Conservation (phyloP, 352 stramenopile genomes). For the Phytophthora syringae region DNA sequence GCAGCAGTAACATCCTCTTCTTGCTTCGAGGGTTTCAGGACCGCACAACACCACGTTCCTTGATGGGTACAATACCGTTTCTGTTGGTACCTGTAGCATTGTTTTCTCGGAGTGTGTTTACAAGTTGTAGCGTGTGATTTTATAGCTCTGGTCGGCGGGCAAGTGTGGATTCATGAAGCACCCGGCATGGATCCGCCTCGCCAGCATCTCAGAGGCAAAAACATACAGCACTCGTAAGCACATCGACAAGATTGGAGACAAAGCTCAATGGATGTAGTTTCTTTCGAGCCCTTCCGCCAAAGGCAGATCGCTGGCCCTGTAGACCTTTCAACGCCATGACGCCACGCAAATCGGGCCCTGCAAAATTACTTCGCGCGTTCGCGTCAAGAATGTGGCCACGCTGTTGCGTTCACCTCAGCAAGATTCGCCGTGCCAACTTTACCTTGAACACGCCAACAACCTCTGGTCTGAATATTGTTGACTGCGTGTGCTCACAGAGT, state of each 20-base stretch:
- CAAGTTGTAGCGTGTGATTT: background rate
- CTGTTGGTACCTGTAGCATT: no score
- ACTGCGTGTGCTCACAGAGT: background rate
- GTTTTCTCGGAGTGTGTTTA: no score
- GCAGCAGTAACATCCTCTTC: background rate
- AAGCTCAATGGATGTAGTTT: constrained; percentile 12
- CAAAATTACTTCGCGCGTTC: constrained; percentile 18
- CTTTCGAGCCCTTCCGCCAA: background rate
- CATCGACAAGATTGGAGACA: constrained; percentile 2
- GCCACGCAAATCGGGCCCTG: constrained; percentile 14
- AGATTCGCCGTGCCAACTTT: constrained; percentile 10
- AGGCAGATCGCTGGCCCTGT: background rate
- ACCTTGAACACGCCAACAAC: constrained; percentile 2
- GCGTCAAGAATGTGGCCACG: background rate
- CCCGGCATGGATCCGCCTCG: background rate
- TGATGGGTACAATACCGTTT: constrained; percentile 20
- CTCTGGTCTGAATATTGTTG: background rate
- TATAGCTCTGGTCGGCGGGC: constrained; percentile 20
- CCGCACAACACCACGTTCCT: constrained; percentile 14
- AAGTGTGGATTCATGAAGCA: constrained; percentile 9
- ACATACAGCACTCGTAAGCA: constrained; percentile 1
- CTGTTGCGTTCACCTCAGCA: constrained; percentile 25
- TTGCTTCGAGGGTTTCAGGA: background rate
- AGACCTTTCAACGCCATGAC: constrained; percentile 1
- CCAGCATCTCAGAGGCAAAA: constrained; percentile 11